Conservation (phyloP, 257 asterid genomes). For the Gardenia jasminoides region DNA sequence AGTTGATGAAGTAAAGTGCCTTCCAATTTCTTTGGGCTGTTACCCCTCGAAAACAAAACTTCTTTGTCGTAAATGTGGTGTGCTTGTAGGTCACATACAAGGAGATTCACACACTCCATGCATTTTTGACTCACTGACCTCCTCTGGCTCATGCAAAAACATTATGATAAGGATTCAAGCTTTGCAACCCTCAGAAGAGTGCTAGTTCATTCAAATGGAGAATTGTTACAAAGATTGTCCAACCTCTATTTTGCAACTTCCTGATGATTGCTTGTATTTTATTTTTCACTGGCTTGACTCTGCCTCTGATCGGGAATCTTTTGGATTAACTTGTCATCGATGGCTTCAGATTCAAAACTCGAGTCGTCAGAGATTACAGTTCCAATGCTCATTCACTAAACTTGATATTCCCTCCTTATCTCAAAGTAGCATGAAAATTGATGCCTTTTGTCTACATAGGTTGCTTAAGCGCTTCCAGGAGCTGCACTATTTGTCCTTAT, state of each 20-base stretch:
- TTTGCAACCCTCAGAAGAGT: conserved; percentile 52
- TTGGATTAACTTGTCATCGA: conserved; percentile 66
- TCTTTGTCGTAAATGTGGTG: conserved; percentile 77
- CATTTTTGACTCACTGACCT: conserved; percentile 64
- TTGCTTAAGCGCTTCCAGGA: conserved; percentile 52
- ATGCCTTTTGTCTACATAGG: conserved; percentile 40
- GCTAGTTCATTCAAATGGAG: conserved; percentile 35
- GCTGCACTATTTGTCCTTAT: conserved; percentile 53
- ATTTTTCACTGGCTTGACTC: conserved; percentile 54
- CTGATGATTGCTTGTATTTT: conserved; percentile 55
- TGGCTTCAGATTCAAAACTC: conserved; percentile 68
- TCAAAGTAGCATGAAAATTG: conserved; percentile 30
- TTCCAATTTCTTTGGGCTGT: conserved; percentile 59
- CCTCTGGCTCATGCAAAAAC: conserved; percentile 52
- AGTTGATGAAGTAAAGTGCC: conserved; percentile 64
- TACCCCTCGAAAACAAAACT: conserved; percentile 61
- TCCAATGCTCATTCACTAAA: conserved; percentile 48
- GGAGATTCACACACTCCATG: conserved; percentile 61
- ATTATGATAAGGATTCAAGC: conserved; percentile 61
- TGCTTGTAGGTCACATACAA: conserved; percentile 59
- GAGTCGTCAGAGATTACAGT: conserved; percentile 56
- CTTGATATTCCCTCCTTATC: conserved; percentile 37
- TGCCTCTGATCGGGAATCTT: conserved; percentile 53
- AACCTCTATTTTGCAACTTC: conserved; percentile 42
- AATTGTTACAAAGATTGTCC: conserved; percentile 11